phyloP scores from a whole-genome alignment of 1,139 yeast genomes.

The Kodamaea fungicola region DNA sequence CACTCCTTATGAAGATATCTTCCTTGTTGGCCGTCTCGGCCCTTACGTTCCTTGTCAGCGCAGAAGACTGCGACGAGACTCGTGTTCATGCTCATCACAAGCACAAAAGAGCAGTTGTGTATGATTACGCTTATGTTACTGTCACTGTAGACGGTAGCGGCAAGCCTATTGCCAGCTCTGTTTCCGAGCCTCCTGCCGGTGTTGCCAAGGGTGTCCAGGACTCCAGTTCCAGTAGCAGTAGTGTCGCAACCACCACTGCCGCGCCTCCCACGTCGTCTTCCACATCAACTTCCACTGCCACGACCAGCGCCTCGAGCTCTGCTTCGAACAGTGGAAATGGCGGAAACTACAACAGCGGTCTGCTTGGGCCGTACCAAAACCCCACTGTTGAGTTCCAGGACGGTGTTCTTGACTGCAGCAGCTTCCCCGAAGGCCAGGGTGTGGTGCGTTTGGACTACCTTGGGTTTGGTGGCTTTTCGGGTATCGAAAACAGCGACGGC shows the following conservation, averaged over 20 bases:
- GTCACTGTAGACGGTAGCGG: conserved; percentile 73
- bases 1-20: conserved; percentile 11
- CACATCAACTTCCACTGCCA: conserved; percentile 3
- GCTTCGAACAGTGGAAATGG: conserved; percentile 24
- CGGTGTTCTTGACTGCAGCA: conserved; percentile 71
- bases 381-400: conserved; percentile 68
- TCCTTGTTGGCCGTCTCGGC: conserved; percentile 32
- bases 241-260: conserved; percentile 7
- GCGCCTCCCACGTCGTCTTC: conserved; percentile 7
- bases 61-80: conserved; percentile 38
- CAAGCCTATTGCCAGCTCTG: conserved; percentile 12
- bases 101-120: conserved; percentile 75
- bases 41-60: conserved; percentile 19
- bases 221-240: conserved; percentile 10
- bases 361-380: conserved; percentile 44
- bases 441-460: conserved; percentile 81
- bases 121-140: conserved; percentile 77
- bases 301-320: conserved; percentile 9
- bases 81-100: conserved; percentile 58
- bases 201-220: neutral
- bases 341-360: conserved; percentile 3
- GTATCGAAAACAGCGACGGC: conserved; percentile 59
- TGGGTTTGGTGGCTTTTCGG: conserved; percentile 89
- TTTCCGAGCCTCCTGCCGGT: conserved; percentile 9
- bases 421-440: conserved; percentile 90